These are phyloP conservation scores for Saccharomyces paradoxus DNA, from an alignment of 805 yeast genomes.

Conservation along the genomic window DNA sequence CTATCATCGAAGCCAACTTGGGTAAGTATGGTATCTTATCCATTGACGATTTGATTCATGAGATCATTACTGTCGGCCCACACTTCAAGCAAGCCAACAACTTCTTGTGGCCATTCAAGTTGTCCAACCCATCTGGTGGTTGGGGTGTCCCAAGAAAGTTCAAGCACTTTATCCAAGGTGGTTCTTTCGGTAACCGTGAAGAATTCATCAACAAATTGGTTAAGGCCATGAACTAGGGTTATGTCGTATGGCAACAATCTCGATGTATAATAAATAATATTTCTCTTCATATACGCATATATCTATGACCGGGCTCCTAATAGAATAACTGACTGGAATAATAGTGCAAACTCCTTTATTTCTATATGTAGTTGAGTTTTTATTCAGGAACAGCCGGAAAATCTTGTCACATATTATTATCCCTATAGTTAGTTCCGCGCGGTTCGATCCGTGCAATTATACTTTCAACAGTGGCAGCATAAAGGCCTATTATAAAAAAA, in stretches of 20 bases:
- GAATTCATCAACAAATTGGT: conserved; percentile 89
- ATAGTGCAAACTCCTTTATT: not conserved
- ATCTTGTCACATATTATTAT: not conserved
- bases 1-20: conserved; percentile 77
- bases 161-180: conserved; percentile 96
- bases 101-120: conserved; percentile 97
- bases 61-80: conserved; percentile 92
- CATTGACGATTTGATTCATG: conserved; percentile 91
- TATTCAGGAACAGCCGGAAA: not conserved
- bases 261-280: not conserved
- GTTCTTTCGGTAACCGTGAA: conserved; percentile 98
- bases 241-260: not conserved
- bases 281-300: not conserved
- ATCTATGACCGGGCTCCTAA: not conserved
- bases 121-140: conserved; percentile 95
- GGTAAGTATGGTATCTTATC: conserved; percentile 91
- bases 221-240: conserved; percentile 79
- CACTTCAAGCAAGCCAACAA: conserved; percentile 97
- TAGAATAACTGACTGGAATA: not conserved
- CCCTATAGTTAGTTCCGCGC: not conserved
- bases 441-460: not conserved
- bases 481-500: not conserved
- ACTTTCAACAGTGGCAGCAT: not conserved
- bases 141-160: conserved; percentile 96
- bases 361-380: not conserved